These are phyloP conservation scores for Solanum bulbocastanum DNA, from an alignment of 257 asterid genomes.

Conservation along the genomic window DNA sequence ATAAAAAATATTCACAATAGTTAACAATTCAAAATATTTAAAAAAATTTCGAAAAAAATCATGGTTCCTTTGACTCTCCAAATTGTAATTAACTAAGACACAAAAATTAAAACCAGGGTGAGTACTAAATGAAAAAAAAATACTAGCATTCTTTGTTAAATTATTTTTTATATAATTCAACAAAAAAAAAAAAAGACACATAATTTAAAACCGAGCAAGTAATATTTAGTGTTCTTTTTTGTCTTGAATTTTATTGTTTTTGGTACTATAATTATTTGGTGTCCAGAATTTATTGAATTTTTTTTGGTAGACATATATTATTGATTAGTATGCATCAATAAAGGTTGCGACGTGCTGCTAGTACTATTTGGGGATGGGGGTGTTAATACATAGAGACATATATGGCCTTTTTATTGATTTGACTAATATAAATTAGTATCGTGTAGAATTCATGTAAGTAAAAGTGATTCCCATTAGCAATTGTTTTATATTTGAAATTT, in stretches of 20 bases:
- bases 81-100: not conserved
- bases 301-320: not conserved
- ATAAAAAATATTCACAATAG: no score
- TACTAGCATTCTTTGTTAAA: no score
- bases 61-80: not conserved
- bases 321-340: not conserved
- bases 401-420: not conserved
- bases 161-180: no score
- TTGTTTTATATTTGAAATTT: not conserved
- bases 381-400: not conserved
- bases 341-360: not conserved
- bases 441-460: not conserved
- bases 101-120: not conserved
- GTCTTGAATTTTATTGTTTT: not conserved
- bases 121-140: not conserved
- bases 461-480: not conserved
- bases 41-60: no score
- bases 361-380: not conserved
- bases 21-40: no score
- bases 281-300: not conserved
- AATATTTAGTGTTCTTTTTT: no score
- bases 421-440: not conserved
- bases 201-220: no score
- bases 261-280: not conserved
- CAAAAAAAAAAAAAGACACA: no score